Evolutionary conservation across 768 basidiomycete genomes (phyloP).

Genomic region (Leucogyrophana mollusca): DNA sequence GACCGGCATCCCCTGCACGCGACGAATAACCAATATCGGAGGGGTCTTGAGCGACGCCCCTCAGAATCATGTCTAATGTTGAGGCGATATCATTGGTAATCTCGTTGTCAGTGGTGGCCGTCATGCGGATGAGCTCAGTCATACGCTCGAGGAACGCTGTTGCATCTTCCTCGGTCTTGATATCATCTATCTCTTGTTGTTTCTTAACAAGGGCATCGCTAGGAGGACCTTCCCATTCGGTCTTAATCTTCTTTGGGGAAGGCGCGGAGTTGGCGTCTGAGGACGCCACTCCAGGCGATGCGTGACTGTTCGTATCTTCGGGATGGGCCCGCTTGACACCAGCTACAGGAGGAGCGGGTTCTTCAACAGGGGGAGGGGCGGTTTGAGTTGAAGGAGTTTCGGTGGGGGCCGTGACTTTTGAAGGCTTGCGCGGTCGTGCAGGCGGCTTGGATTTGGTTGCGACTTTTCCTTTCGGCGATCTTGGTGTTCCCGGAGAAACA

Average conservation of each 20-base stretch:
- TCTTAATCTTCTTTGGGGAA: slow-evolving; percentile 70
- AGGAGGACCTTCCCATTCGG: slow-evolving; percentile 65
- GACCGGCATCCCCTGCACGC: slow-evolving; percentile 25
- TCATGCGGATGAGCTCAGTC: slow-evolving; percentile 60
- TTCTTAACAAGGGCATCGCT: slow-evolving; percentile 47
- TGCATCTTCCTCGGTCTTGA: slow-evolving; percentile 70
- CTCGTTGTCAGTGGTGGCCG: slow-evolving; percentile 38
- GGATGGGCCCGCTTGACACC: slow-evolving; percentile 32
- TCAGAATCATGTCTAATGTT: slow-evolving; percentile 62
- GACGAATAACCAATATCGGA: slow-evolving; percentile 30
- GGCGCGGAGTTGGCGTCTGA: slow-evolving; percentile 47
- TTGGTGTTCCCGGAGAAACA: slow-evolving; percentile 64
- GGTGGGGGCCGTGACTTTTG: slow-evolving; percentile 29
- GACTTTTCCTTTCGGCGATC: slow-evolving; percentile 65
- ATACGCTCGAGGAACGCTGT: slow-evolving; percentile 60
- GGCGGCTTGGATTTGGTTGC: slow-evolving; percentile 43
- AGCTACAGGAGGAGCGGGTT: slow-evolving; percentile 27
- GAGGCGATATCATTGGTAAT: slow-evolving; percentile 50
- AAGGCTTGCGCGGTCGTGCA: slow-evolving; percentile 28
- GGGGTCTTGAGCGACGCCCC: slow-evolving; percentile 48
- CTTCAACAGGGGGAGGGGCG: slow-evolving; percentile 16
- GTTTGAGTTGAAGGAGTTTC: slow-evolving; percentile 34
- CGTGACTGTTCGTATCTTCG: slow-evolving; percentile 32
- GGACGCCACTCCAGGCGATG: slow-evolving; percentile 28
- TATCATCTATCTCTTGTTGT: slow-evolving; percentile 37